Evolutionary conservation across 2,329 filamentous ascomycete genomes (phyloP).

Genomic region (Aspergillus fructus): DNA sequence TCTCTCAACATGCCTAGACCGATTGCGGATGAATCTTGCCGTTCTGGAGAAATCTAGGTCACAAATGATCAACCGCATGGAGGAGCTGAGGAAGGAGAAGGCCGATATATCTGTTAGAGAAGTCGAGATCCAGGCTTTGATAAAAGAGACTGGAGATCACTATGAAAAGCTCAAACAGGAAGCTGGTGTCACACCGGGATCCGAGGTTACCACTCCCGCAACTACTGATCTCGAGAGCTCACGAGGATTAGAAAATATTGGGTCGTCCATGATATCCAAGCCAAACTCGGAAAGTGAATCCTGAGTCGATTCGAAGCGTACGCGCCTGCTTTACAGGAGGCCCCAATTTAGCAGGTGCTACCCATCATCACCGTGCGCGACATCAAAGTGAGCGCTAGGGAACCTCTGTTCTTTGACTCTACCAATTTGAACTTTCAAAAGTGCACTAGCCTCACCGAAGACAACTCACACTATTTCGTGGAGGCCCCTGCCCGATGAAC

Average conservation of each 20-base stretch:
- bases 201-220: conserved; percentile 24
- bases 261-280: conserved; percentile 29
- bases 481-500: conserved; percentile 26
- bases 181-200: conserved; percentile 32
- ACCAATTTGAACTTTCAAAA: not conserved
- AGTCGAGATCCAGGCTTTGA: conserved; percentile 72
- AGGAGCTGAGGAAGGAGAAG: conserved; percentile 67
- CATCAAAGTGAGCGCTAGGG: not conserved
- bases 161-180: conserved; percentile 60
- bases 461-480: not conserved
- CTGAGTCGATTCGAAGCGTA: not conserved
- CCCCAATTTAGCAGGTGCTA: conserved; percentile 2
- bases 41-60: conserved; percentile 64
- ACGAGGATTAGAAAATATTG: conserved; percentile 40
- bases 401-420: not conserved
- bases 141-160: conserved; percentile 76
- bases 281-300: conserved; percentile 26
- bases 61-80: conserved; percentile 62
- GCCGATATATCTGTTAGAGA: conserved; percentile 68
- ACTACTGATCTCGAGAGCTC: conserved; percentile 29
- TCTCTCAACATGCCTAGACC: conserved; percentile 64
- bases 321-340: not conserved
- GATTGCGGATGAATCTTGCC: conserved; percentile 61
- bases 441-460: not conserved
- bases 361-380: not conserved